A percentile compares a stretch with the other conserved stretches of the same genome.
Conservation (phyloP, 2,329 filamentous ascomycete genomes). For the Tolypocladium guangdongense region DNA sequence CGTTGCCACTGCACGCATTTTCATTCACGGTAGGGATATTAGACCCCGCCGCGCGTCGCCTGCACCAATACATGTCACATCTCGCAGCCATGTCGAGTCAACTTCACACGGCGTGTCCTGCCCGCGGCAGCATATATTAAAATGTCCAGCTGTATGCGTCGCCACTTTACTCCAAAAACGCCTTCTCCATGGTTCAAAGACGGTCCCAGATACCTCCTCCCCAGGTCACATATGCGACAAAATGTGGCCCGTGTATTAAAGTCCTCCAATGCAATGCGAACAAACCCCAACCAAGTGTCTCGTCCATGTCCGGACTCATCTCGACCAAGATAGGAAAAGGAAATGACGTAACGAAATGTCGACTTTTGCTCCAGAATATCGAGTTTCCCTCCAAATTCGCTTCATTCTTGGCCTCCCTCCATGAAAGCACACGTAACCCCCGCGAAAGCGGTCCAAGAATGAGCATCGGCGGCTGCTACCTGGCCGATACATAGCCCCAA, state of each 20-base stretch:
- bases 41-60: too few relatives aligned
- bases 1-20: too few relatives aligned
- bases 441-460: neutral
- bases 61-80: too few relatives aligned
- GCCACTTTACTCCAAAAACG: neutral
- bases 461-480: neutral
- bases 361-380: neutral
- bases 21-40: too few relatives aligned
- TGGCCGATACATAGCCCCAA: neutral
- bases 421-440: neutral
- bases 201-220: neutral
- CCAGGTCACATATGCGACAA: neutral
- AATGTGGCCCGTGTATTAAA: neutral
- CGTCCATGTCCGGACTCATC: neutral
- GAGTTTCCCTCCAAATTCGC: neutral
- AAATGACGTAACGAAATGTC: neutral
- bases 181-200: neutral
- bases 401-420: neutral
- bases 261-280: neutral
- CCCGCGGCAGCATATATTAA: conserved; percentile 1
- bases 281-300: neutral
- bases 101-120: neutral
- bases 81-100: neutral
- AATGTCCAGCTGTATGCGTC: neutral
- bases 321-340: neutral